Base-by-base conservation (phyloP, 352 stramenopile genomes). In the Pythium sukuiense region DNA sequence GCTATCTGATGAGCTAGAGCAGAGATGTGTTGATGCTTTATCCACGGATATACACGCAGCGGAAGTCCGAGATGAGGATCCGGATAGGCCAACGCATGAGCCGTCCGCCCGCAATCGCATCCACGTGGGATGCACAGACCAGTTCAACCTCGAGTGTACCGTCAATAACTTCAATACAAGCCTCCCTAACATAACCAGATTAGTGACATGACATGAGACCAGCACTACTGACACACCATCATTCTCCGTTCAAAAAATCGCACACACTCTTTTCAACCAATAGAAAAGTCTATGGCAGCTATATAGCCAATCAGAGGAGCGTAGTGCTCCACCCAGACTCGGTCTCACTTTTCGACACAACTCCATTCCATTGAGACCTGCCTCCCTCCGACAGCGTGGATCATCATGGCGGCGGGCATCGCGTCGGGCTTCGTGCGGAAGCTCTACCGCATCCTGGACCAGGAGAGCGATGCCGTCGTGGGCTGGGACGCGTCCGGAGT, bases 391-490 rank as follows among this genome's bases (percentile, higher is more conserved):
- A n/a, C 7, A 11, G 35, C 6, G 6, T 41, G 24, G 14, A 50
- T 32, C 45, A 50, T 32, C 45, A 80, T 77, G 72, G 65, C 69
- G 49, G 69, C 72, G 45, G 81, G 76, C 59, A 93, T 93, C 73
- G 77, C 82, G 9, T 88, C 80, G 58, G 84, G 82, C 63, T 93
- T 93, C 59, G 81, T 93, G 69, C 77, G 84, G 61, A 93, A 93
- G 69, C 81, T 93, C 24, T 93, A 93, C 73, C 80, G 79, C 67
- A 90, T 93, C 69, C 66, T 93, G 49, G 82, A 93, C 70, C 77
- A 89, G 53, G 82, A 91, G 67, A 87, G 73, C 64, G 69, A 75
- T 58, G 59, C 69, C 33, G 80, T 93, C 66, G 79, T 93, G 61
- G 49, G 55, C 35, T 93, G 84, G 84, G 82, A 89, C 64, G 56